These are phyloP conservation scores for Hordeum pubiflorum DNA, from an alignment of 202 grass and related monocot genomes.

Conservation along the genomic window DNA sequence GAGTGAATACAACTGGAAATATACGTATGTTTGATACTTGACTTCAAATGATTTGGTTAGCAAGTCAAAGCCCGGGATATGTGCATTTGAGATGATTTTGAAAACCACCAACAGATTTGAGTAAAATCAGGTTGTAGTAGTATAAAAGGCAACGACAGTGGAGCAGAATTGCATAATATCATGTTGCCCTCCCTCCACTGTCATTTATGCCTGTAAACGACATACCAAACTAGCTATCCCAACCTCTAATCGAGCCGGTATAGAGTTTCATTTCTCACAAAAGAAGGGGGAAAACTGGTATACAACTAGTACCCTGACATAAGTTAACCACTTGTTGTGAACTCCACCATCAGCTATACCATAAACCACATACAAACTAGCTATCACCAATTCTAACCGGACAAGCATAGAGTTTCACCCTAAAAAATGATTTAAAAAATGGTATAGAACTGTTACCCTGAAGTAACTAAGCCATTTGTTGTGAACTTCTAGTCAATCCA, in stretches of 20 bases:
- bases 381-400: background rate
- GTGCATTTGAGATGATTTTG: conserved; percentile 4
- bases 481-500: background rate
- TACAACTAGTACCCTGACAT: background rate
- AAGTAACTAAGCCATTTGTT: background rate
- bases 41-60: background rate
- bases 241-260: background rate
- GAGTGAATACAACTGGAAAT: background rate
- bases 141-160: background rate
- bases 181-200: background rate
- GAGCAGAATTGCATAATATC: background rate
- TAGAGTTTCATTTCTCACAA: background rate
- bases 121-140: background rate
- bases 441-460: background rate
- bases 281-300: background rate
- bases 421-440: background rate
- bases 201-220: background rate
- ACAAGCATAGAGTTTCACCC: background rate
- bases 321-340: background rate
- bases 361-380: background rate
- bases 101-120: background rate
- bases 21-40: conserved; percentile 9
- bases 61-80: background rate
- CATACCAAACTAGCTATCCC: background rate
- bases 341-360: background rate